These are phyloP conservation scores for Malus hybrid DNA, from an alignment of 331 rosid species.

Conservation along the genomic window DNA sequence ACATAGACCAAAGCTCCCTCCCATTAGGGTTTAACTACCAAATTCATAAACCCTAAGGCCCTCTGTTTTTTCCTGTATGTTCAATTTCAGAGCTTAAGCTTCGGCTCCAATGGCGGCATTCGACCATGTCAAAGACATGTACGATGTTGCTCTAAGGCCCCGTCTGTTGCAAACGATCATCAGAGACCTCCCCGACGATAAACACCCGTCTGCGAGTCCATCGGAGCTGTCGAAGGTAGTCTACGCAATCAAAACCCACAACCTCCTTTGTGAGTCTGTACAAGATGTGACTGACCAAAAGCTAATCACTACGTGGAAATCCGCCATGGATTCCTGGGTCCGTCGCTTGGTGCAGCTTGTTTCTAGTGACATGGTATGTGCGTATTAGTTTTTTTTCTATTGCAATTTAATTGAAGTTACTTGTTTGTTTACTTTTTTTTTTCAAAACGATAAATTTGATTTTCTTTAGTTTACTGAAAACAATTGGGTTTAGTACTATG, in stretches of 20 bases:
- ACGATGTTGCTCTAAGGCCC: slow-evolving; percentile 64
- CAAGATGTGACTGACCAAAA: slow-evolving; percentile 25
- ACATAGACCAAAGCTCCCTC: background rate
- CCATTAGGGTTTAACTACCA: background rate
- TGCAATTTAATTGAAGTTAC: background rate
- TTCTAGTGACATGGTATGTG: slow-evolving; percentile 44
- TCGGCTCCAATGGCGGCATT: slow-evolving; percentile 53
- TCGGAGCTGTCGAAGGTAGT: slow-evolving; percentile 37
- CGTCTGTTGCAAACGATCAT: slow-evolving; percentile 51
- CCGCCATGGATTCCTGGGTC: slow-evolving; percentile 68
- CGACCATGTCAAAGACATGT: slow-evolving; percentile 41
- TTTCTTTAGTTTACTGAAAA: background rate
- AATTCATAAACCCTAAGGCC: background rate
- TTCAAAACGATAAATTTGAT: background rate
- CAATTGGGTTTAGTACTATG: background rate
- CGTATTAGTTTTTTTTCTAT: background rate
- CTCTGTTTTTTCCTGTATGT: background rate
- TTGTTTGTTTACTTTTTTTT: background rate
- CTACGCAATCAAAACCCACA: slow-evolving; percentile 43
- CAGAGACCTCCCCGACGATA: slow-evolving; percentile 47
- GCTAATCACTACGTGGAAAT: slow-evolving; percentile 41
- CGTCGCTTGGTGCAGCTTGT: slow-evolving; percentile 42
- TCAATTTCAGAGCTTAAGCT: background rate
- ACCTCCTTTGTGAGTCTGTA: slow-evolving; percentile 49
- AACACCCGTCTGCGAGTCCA: slow-evolving; percentile 27